Evolutionary conservation across 768 basidiomycete species (phyloP), one percentile per base, ranked within the genome.

Genomic region (Pisolithus sp.): DNA sequence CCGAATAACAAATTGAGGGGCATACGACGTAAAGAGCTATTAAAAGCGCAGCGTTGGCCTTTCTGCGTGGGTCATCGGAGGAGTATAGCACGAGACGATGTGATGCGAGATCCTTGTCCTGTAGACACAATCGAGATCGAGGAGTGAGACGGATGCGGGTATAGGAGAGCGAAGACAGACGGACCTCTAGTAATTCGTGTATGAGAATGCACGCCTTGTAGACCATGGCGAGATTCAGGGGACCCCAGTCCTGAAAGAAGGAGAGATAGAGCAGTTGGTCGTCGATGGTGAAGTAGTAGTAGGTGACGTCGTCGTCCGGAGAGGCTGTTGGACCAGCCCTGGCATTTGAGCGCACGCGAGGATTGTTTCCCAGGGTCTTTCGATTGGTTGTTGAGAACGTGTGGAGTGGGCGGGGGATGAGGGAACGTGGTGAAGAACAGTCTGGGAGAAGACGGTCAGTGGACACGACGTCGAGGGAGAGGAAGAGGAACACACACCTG

Each of bases 171-270:
- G 51, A 54, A 45, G 13, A 51, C 56, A 66, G n/a, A 55, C 65
- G 40, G 51, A 89, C 89, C 76, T 90, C 86, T 39, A 93, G 78
- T 45, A 94, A 77, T 67, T 91, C 87, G 63, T 94, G 93, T 52
- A 94, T 86, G 57, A 92, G 80, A 31, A 95, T 89, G 70, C 93
- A 94, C 28, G 84, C 87, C 69, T 88, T 91, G 74, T 91, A 93
- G 30, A 93, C 88, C 88, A 89, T 89, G n/a, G 88, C 85, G 37
- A 93, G 76, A 65, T 93, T 93, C 49, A 93, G 75, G 28, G 93
- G 93, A 13, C 93, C 93, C 85, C 90, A 94, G 68, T 96, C 93
- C 66, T 92, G 85, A 67, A 88, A 94, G 78, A 96, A 96, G 30
- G 88, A 90, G 57, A 93, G 79, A 73, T 96, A 96, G 59, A 87